Base-by-base conservation (phyloP, 768 basidiomycete species). In the Psilocybe subaeruginosa region DNA sequence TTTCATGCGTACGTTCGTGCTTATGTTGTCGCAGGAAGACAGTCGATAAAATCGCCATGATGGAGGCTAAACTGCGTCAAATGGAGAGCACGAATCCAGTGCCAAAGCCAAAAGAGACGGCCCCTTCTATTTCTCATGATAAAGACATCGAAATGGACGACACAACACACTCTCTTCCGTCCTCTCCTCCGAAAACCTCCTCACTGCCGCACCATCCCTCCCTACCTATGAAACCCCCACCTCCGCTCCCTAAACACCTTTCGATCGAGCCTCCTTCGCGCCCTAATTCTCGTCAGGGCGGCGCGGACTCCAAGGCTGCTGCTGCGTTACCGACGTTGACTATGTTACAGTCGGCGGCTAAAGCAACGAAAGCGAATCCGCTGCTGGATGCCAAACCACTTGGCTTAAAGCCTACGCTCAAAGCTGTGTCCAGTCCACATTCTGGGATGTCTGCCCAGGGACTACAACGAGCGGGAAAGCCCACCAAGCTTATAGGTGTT, bases 41-140 rank as follows among this genome's bases (percentile, higher is more conserved):
- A 1, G 78, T 83, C 47, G 88, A 87, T 67, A 97, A 98, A 76
- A 99, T 99, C 66, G 95, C 95, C 7, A 85, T 90, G 69, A 91
- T 98, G 83, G 97, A 99, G 75, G 97, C 97, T 2, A 99, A 99
- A 74, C 80, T 99, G 23, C 84, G 87, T 16, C 86, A 93, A 53
- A 87, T 97, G 84, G 86, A 87, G 67, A 70, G 73, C 52, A 73
- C 73, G 29, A 73, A 74, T 52, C 75, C 74, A 11, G 71, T 67
- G 31, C 66, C 63, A 56, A 61, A 48, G 16, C 31, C 46, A 49
- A 57, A 8, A 1, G 41, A 0, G 5, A 0, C 31, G 1, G 57
- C 70, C 8, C 17, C 65, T 63, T 16, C 63, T 64, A 1, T 48
- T 63, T 23, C 35, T 19, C 59, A 8, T 45, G 41, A n/a, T n/a